Conservation (phyloP, 176 grass and related monocot genomes). For the Paspalum notatum region DNA sequence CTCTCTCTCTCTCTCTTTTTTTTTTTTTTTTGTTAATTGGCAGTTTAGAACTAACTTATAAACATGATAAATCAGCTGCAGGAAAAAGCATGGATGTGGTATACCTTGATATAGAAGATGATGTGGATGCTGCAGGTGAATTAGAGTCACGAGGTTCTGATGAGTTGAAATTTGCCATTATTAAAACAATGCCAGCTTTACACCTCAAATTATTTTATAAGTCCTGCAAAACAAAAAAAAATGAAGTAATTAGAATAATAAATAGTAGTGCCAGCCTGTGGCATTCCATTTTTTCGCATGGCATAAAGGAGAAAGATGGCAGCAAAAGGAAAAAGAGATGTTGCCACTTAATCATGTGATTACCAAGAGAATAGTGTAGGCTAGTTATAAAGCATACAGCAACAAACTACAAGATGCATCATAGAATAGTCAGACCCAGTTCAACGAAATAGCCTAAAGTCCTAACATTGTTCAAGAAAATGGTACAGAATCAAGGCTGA, state of each 20-base stretch:
- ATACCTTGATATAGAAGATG: constrained; percentile 89
- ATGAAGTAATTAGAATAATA: constrained; percentile 33
- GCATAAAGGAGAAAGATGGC: constrained; percentile 1
- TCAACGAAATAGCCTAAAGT: constrained; percentile 17
- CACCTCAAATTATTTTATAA: constrained; percentile 31
- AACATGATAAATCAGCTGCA: not conserved
- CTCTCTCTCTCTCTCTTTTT: too few species aligned
- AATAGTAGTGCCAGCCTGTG: constrained; percentile 15
- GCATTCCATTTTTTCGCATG: constrained; percentile 14
- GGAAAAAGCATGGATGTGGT: not conserved
- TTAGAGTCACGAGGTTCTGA: constrained; percentile 43
- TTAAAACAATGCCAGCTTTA: constrained; percentile 38
- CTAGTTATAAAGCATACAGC: constrained; percentile 7
- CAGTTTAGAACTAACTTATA: not conserved
- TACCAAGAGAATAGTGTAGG: constrained; percentile 29
- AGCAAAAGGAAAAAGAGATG: not conserved
- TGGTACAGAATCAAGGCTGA: not conserved
- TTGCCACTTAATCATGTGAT: constrained; percentile 29
- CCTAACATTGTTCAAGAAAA: constrained; percentile 29
- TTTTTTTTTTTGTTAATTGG: not conserved
- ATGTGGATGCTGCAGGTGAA: constrained; percentile 71
- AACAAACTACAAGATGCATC: constrained; percentile 26
- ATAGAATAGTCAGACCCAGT: constrained; percentile 1
- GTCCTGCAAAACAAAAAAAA: constrained; percentile 31
- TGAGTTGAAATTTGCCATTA: constrained; percentile 56